These are phyloP conservation scores for Podospora didyma DNA, from an alignment of 495 filamentous ascomycete species.

Conservation along the genomic window DNA sequence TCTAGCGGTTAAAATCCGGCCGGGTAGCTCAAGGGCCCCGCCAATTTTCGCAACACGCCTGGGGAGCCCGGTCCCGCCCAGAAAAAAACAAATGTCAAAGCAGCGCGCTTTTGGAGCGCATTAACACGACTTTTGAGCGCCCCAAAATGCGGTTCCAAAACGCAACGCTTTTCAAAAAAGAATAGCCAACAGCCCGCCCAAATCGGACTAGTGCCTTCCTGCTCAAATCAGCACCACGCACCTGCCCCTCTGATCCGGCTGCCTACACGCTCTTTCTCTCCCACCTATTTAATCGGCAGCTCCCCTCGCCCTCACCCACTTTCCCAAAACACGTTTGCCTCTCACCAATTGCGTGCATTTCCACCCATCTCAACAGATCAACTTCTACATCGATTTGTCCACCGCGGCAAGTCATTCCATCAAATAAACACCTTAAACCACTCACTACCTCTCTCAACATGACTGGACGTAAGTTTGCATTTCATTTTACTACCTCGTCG, in stretches of 20 bases:
- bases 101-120: neutral
- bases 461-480: slow-evolving; percentile 87
- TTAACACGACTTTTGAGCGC: slow-evolving; percentile 13
- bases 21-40: neutral
- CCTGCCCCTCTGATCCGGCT: neutral
- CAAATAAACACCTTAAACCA: slow-evolving; percentile 27
- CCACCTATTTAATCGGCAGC: slow-evolving; percentile 17
- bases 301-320: slow-evolving; percentile 1
- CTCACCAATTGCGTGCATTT: slow-evolving; percentile 13
- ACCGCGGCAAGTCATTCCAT: slow-evolving; percentile 22
- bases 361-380: slow-evolving; percentile 24
- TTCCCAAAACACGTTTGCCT: slow-evolving; percentile 7
- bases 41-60: neutral
- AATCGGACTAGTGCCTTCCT: slow-evolving; percentile 26
- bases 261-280: neutral
- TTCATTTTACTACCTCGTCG: slow-evolving; percentile 13
- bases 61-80: slow-evolving; percentile 2
- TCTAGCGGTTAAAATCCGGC: neutral
- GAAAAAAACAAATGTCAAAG: slow-evolving; percentile 11
- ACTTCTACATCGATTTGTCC: slow-evolving; percentile 22
- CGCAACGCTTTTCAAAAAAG: slow-evolving; percentile 9
- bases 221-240: slow-evolving; percentile 13
- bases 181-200: slow-evolving; percentile 13
- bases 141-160: slow-evolving; percentile 13
- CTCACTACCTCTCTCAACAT: slow-evolving; percentile 55